A percentile compares a stretch with the other conserved stretches of the same genome.
Evolutionary conservation across 768 basidiomycete genomes (phyloP).

Genomic region (Jaapia argillacea): DNA sequence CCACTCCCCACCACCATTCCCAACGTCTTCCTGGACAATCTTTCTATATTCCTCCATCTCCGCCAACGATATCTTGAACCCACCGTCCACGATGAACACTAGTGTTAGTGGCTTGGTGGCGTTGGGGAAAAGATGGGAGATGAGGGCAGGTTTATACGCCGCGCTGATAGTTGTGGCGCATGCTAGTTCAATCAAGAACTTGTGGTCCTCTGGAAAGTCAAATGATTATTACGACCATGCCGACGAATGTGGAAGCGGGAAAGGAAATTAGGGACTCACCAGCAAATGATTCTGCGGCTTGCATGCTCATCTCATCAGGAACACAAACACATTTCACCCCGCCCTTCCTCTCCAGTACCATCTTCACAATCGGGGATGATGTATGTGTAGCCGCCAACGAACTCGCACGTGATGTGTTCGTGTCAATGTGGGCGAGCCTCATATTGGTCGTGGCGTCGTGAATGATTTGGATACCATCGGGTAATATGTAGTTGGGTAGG

Average conservation of each 20-base stretch:
- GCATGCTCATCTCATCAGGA: constrained; percentile 63
- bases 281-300: constrained; percentile 42
- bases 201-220: constrained; percentile 52
- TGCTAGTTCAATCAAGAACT: constrained; percentile 63
- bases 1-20: constrained; percentile 17
- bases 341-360: constrained; percentile 53
- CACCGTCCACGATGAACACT: constrained; percentile 66
- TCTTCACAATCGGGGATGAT: constrained; percentile 47
- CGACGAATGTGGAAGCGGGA: not conserved
- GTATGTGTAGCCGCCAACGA: constrained; percentile 66
- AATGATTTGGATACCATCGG: constrained; percentile 31
- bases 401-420: constrained; percentile 53
- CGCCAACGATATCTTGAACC: constrained; percentile 54
- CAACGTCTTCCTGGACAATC: constrained; percentile 25
- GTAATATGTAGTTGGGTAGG: constrained; percentile 21
- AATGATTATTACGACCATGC: not conserved
- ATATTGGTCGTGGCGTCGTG: constrained; percentile 34
- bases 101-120: constrained; percentile 28
- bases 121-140: constrained; percentile 33
- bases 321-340: constrained; percentile 49
- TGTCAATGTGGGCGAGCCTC: constrained; percentile 44
- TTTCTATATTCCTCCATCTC: constrained; percentile 40
- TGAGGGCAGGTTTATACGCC: constrained; percentile 48
- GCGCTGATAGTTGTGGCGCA: constrained; percentile 62
- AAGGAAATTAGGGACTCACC: constrained; percentile 42